Conservation (phyloP, 2,329 filamentous ascomycete genomes). For the Neonectria ditissima region DNA sequence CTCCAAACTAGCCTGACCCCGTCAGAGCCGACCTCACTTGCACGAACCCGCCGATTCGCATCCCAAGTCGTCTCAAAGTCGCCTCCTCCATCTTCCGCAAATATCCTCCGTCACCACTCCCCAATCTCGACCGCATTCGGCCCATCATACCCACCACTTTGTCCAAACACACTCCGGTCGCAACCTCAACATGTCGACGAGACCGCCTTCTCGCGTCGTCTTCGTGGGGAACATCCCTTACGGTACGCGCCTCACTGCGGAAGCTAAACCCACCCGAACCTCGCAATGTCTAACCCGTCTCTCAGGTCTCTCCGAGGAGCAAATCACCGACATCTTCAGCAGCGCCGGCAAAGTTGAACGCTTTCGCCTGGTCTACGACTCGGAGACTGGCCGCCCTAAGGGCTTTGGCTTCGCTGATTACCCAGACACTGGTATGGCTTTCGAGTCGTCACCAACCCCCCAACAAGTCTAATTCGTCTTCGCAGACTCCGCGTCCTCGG, state of each 20-base stretch:
- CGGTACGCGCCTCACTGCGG: conserved; percentile 59
- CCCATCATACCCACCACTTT: neutral
- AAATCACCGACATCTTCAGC: conserved; percentile 93
- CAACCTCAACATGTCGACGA: conserved; percentile 69
- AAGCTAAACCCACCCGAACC: neutral
- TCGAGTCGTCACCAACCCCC: neutral
- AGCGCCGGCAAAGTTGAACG: conserved; percentile 90
- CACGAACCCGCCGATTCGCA: neutral
- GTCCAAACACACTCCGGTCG: neutral
- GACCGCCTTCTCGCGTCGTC: conserved; percentile 81
- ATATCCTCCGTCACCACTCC: neutral
- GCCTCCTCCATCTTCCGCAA: neutral
- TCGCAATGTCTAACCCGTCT: conserved; percentile 35
- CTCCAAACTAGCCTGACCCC: neutral
- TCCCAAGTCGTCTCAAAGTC: neutral
- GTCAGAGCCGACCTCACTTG: too few relatives aligned
- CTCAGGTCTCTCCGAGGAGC: conserved; percentile 93
- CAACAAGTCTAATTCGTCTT: conserved; percentile 29
- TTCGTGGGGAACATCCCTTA: conserved; percentile 92
- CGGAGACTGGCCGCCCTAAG: conserved; percentile 93
- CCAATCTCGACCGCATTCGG: conserved; percentile 7
- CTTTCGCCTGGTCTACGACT: conserved; percentile 94
- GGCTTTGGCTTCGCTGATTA: conserved; percentile 98
- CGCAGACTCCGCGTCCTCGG: conserved; percentile 83
- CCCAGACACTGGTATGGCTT: conserved; percentile 79